Evolutionary conservation across 495 filamentous ascomycete genomes (phyloP).

Genomic region (Trichocladium antarcticum): DNA sequence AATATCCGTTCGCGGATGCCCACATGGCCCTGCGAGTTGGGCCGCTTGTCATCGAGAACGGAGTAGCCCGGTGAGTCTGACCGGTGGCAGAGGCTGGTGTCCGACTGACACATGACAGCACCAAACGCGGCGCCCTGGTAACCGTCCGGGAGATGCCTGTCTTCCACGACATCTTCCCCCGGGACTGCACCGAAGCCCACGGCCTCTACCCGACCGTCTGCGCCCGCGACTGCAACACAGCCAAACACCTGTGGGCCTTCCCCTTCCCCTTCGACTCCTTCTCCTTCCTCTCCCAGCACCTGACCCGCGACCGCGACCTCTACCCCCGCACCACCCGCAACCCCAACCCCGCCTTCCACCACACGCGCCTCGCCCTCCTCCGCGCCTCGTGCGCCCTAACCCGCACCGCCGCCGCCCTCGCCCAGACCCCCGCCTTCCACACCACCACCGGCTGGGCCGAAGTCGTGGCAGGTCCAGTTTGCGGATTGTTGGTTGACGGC

Average conservation of each 20-base stretch:
- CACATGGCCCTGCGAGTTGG: constrained; percentile 36
- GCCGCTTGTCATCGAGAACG: constrained; percentile 35
- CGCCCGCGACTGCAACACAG: constrained; percentile 28
- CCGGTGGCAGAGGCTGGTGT: not conserved
- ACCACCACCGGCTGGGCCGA: constrained; percentile 20
- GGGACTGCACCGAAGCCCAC: constrained; percentile 40
- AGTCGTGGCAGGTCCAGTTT: no score
- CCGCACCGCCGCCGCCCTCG: constrained; percentile 28
- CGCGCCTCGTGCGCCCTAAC: constrained; percentile 22
- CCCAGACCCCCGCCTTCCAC: constrained; percentile 16
- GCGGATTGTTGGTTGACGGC: no score
- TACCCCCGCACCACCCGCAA: constrained; percentile 14
- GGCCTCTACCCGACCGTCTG: constrained; percentile 24
- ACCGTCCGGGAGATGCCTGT: constrained; percentile 22
- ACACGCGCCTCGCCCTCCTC: constrained; percentile 24
- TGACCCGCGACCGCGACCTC: constrained; percentile 21
- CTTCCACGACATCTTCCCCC: constrained; percentile 30
- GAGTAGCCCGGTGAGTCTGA: constrained; percentile 10
- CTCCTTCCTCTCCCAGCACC: constrained; percentile 29
- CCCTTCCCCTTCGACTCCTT: constrained; percentile 31
- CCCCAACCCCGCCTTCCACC: not conserved
- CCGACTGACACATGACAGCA: constrained; percentile 6
- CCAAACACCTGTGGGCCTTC: constrained; percentile 37
- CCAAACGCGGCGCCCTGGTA: constrained; percentile 25
- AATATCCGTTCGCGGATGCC: constrained; percentile 30